Conservation (phyloP, 2,329 filamentous ascomycete genomes). For the Fusarium illudens region DNA sequence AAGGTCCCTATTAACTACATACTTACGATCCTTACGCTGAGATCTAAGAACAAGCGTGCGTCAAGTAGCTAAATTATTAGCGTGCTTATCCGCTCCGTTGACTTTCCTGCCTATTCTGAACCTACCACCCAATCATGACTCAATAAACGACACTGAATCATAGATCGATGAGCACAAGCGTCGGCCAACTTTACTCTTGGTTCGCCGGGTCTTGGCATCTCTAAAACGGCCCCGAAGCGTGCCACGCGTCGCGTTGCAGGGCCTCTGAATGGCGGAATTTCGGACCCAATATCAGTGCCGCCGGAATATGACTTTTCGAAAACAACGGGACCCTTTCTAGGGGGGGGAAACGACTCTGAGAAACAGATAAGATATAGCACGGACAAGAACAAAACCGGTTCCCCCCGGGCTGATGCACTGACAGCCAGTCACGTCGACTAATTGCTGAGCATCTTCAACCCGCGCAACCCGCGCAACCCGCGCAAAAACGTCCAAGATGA, state of each 20-base stretch:
- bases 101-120: no score
- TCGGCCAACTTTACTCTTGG: not conserved
- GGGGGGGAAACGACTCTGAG: not conserved
- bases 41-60: no score
- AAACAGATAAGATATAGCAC: not conserved
- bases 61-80: no score
- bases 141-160: not conserved
- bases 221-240: not conserved
- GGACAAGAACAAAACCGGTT: not conserved
- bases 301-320: not conserved
- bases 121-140: not conserved
- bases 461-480: not conserved
- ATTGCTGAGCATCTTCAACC: not conserved
- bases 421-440: not conserved
- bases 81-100: no score
- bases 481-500: not conserved
- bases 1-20: no score
- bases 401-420: not conserved
- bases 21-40: no score
- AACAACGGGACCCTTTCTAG: not conserved
- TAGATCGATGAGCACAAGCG: not conserved
- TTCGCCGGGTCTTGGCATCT: not conserved
- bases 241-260: not conserved
- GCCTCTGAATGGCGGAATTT: not conserved
- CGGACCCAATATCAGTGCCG: not conserved